Evolutionary conservation across 75 land plant species (phyloP).

Genomic region (Sequoiadendron giganteum): DNA sequence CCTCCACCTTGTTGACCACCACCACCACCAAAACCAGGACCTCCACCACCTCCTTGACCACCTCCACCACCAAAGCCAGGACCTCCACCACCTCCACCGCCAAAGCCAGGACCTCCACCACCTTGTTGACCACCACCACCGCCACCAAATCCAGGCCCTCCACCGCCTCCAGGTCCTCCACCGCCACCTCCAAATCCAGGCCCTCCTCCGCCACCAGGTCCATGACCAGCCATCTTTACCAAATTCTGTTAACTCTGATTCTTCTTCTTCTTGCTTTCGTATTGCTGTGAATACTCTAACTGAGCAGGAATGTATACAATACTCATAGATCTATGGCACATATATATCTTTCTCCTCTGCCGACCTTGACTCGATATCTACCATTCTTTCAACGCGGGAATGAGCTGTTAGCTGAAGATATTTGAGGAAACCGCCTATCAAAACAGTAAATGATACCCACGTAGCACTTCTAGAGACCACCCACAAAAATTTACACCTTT

Average conservation of each 20-base stretch:
- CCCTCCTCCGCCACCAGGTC: conserved; percentile 8
- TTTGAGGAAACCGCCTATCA: no score
- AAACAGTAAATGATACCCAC: not conserved
- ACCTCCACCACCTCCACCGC: not conserved
- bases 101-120: no score
- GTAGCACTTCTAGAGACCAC: not conserved
- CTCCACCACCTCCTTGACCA: conserved; percentile 7
- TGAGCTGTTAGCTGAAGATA: not conserved
- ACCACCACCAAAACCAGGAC: not conserved
- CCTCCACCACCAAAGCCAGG: conserved; percentile 4
- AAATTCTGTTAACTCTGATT: no score
- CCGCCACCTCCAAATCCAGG: conserved; percentile 11
- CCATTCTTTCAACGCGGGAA: not conserved
- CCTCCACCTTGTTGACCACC: not conserved
- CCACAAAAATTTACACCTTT: no score
- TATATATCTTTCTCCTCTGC: not conserved
- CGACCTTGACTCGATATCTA: not conserved
- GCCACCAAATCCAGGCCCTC: not conserved
- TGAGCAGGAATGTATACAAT: no score
- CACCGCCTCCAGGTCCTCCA: no score
- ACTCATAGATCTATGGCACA: not conserved
- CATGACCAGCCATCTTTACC: no score
- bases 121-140: not conserved
- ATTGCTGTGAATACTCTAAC: no score
- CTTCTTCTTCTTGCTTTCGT: no score